Evolutionary conservation across 805 yeast species (phyloP), one percentile per base, ranked within the genome.

Genomic region (Torulaspora delbrueckii): DNA sequence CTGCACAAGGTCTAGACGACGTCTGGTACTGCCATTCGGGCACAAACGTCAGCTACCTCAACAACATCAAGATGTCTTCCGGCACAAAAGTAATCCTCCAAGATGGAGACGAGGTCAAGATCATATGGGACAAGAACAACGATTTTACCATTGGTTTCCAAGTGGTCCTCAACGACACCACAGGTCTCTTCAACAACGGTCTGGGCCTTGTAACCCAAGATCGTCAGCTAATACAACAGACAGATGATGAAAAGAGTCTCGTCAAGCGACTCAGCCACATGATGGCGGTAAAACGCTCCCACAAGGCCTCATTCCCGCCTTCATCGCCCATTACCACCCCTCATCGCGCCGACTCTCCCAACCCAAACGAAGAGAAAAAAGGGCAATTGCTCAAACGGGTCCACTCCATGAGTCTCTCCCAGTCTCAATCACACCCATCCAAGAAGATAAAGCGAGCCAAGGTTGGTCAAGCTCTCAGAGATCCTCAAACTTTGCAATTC

Each of bases 11-110:
- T 47, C 66, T 81, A 6, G 86, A 82, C 46, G 89, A 82, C 58
- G 71, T 86, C 12, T 88, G 95, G 95, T 68, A 90, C 25, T 66
- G 86, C 38, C 96, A 89, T 54, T 77, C 72, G 50, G 84, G 93
- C 45, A 79, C 95, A 0, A 90, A 89, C 63, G 83, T 86, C 2
- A 85, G 96, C 59, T 78, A 71, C 55, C 75, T 90, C 6, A 86
- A 88, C 56, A 76, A 76, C 6, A 63, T 67, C 6, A 72, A 72
- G 40, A 60, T 86, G 37, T 83, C 84, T 0, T 78, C 79, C 48
- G 83, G 84, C 2, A 72, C 76, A 26, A 86, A 86, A 55, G 74
- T 73, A 0, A 73, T 78, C 43, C 57, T 90, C 0, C 78, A 71
- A 55, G 72, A 83, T 50, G 84, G 84, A 0, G 96, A 88, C 61